Base-by-base conservation (phyloP, 148 eudicot genomes). In the Spergularia bocconei region DNA sequence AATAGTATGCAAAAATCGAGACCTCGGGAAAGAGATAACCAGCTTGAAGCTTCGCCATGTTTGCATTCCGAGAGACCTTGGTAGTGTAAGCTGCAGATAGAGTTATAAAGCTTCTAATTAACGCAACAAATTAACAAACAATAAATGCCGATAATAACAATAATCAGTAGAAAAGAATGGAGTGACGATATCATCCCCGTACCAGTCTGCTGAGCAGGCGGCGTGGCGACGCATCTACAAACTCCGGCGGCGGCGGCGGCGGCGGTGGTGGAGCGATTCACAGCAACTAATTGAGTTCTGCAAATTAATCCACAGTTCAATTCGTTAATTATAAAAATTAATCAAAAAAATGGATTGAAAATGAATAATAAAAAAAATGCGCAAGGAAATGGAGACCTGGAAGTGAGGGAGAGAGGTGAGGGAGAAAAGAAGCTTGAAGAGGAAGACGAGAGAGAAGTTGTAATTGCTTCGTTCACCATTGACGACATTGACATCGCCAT, bases 21-120 rank as follows among this genome's bases (percentile, higher is more conserved):
- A 93, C 98, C 97, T 93, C 98, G 2, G 98, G 98, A 71, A 93
- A 91, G 72, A 93, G 90, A 80, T 93, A 93, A 39, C 98, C 98
- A 75, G 97, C 98, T 89, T 93, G 97, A 77, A 93, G 98, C 80
- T 91, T 93, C 39, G 81, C 89, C 74, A 91, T 74, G 76, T 93
- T 93, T 67, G 84, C 89, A 85, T 91, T 93, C 69, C 98, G 92
- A 0, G 94, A 81, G 36, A 93, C 97, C 78, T 88, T 85, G 17
- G 97, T 93, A 60, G 79, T 89, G 90, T 88, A 82, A 74, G 81
- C 98, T 94, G 65, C 80, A 82, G 17, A 36, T 74, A 53, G 13
- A 23, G 5, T 36, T 20, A 33, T 52, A 29, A 61, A 13, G 33
- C 80, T 51, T 44, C 38, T 14, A 47, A 21, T 13, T 14, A 8